Evolutionary conservation across 257 asterid species (phyloP), one percentile per base, ranked within the genome.

Genomic region (Solanum microdontum): DNA sequence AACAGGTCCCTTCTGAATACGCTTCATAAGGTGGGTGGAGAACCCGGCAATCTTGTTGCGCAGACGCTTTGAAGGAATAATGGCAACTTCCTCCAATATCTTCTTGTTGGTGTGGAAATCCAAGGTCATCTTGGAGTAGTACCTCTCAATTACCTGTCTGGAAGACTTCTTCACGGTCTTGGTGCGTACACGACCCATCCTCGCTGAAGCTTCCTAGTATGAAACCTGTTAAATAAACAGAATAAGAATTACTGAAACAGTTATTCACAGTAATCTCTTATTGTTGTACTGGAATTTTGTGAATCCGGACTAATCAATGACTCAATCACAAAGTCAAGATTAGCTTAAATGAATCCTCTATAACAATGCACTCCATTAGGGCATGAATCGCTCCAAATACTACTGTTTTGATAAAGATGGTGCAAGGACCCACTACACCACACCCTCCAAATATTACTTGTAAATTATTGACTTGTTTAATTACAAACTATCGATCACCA

Each of bases 151-250:
- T 70, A 92, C 92, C 86, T 89, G 94, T 33, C 94, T 86, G 6
- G 94, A 92, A 24, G 93, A 89, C 88, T 91, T 92, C 93, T 91
- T 91, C 87, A 92, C 92, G 0, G 93, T 92, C 88, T 92, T 92
- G 58, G 93, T 92, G 2, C 94, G 89, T 1, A 92, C 93, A 26
- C 93, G 94, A 45, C 94, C 94, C 94, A 92, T 92, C 86, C 87
- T 86, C 15, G 45, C 79, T 19, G 69, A 30, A 10, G 17, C 85
- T 82, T 28, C 85, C 6, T 82, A 10, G 21, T 30, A 10, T 6
- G 30, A 82, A 30, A 33, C 85, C 85, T 82, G 85, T 10, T 17
- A 6, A 28, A 48, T 28, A 28, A 28, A 17, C 8, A 8, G 48
- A 82, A 28, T 10, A 82, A 17, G 68, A 82, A 48, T 19, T 30